Base-by-base conservation (phyloP, 1,284 basidiomycete genomes). In the Trametes pubescens region DNA sequence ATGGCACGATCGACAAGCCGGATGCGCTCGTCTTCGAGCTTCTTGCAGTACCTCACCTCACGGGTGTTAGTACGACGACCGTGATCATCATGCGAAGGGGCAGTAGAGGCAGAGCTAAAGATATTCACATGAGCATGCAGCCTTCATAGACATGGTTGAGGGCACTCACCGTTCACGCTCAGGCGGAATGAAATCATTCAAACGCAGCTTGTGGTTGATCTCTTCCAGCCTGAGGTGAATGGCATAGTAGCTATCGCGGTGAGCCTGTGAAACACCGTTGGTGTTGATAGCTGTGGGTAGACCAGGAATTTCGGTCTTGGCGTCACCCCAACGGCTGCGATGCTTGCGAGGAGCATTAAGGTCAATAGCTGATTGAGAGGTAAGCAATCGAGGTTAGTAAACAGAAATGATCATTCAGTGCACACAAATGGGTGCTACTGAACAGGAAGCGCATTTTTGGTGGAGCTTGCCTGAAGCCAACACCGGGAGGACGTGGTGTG, bases 51-150 rank as follows among this genome's bases (percentile, higher is more conserved):
- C 60, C 98, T 93, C 54, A 99, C 93, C 80, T 99, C 98, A 57
- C 98, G 93, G 13, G 96, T 99, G 79, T 99, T 99, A 59, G 95
- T 98, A 74, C 98, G 89, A 56, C 96, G 93, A 81, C 98, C 98
- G 74, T 99, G 95, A 10, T 89, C 88, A 78, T 99, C 98, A 76
- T 99, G 99, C 2, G 95, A 96, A 16, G 98, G 98, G 11, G 97
- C 95, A 44, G 98, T 98, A 32, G 98, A 99, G 16, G 95, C 92
- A 0, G 96, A 98, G 62, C 95, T 94, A 55, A 18, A 62, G 59
- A 77, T 24, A 26, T 74, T 71, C 75, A 72, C 47, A 64, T 56
- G 44, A 51, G 43, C 46, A 56, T 52, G 10, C 37, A 43, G 7
- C 38, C 32, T 46, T 26, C 29, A 46, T 11, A 47, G 52, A 48